Evolutionary conservation across 179 eudicot genomes (phyloP), one percentile per base, ranked within the genome.

Genomic region (Drosera spatulata): DNA sequence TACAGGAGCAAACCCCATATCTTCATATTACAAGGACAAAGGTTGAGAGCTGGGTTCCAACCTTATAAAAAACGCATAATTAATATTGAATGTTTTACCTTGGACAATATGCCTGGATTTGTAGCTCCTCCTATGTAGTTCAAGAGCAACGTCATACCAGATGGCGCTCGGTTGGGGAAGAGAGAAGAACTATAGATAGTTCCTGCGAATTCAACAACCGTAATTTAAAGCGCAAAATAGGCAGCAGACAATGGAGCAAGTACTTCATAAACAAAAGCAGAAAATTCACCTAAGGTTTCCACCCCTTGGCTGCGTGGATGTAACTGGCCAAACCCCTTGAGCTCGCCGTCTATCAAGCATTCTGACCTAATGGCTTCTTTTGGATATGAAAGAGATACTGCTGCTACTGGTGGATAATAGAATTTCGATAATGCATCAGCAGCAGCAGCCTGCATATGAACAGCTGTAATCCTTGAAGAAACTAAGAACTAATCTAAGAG

Each of bases 221-320:
- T 66, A 58, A 73, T 47, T 7, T 53, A 10, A 14, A 61, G 22
- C 57, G 39, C 58, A 59, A 37, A 2, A 47, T 5, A 63, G 42
- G 39, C 50, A n/a, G 11, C 10, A 42, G 44, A 45, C 22, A 10
- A 56, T 12, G 13, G 45, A 53, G 3, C 7, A 53, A 45, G 13
- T 2, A 41, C 12, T 40, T 40, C 43, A 61, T 49, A 7, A 59
- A 46, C 7, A 46, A 44, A 1, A 15, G 60, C 9, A 41, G 46
- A 46, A n/a, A 11, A 58, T 56, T 59, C 73, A 85, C 96, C 93
- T 67, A 88, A 70, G 54, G 96, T 85, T 74, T 88, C 96, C 73
- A 88, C 82, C 59, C 93, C 93, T 72, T 88, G 93, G 74, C 84
- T 81, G 60, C 93, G 89, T 0, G 96, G 96, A 81, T 83, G 89